Percentiles rank a stretch among this genome's conserved stretches.
These are phyloP conservation scores for Cucurbita maxima DNA, from an alignment of 306 rosid genomes.

Conservation along the genomic window DNA sequence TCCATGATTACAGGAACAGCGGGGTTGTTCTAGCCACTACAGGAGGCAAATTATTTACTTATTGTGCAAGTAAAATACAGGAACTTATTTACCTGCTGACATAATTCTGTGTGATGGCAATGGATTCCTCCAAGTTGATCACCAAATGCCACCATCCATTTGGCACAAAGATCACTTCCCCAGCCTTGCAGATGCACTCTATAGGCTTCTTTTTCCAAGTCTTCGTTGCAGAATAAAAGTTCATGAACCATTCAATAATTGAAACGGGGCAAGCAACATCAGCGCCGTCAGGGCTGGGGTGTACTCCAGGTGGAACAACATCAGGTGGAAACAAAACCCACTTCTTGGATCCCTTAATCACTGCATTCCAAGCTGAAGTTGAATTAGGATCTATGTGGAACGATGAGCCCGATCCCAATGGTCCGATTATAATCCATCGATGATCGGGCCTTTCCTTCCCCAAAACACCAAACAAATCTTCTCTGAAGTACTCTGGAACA, in stretches of 20 bases:
- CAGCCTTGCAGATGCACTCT: conserved; percentile 83
- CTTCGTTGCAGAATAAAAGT: conserved; percentile 65
- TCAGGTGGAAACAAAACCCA: conserved; percentile 92
- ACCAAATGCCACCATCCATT: conserved; percentile 99
- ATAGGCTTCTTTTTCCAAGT: conserved; percentile 66
- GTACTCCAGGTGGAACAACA: conserved; percentile 77
- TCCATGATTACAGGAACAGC: neutral
- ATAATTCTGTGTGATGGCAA: conserved; percentile 88
- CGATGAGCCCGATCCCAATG: conserved; percentile 80
- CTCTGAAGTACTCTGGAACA: conserved; percentile 56
- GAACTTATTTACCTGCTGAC: conserved; percentile 52
- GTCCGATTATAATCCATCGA: conserved; percentile 85
- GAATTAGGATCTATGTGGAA: conserved; percentile 96
- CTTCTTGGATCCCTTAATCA: conserved; percentile 85
- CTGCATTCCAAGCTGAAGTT: conserved; percentile 94
- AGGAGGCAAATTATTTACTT: neutral
- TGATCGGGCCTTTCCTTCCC: conserved; percentile 72
- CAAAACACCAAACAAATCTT: conserved; percentile 71
- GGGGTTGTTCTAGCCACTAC: neutral
- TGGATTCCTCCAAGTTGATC: conserved; percentile 82
- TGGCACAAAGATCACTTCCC: conserved; percentile 85
- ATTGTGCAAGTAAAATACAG: neutral
- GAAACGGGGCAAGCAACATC: conserved; percentile 94
- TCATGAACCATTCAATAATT: conserved; percentile 95
- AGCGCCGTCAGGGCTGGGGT: conserved; percentile 91